phyloP scores from a whole-genome alignment of 345 rosid genomes.

The Boechera retrofracta region DNA sequence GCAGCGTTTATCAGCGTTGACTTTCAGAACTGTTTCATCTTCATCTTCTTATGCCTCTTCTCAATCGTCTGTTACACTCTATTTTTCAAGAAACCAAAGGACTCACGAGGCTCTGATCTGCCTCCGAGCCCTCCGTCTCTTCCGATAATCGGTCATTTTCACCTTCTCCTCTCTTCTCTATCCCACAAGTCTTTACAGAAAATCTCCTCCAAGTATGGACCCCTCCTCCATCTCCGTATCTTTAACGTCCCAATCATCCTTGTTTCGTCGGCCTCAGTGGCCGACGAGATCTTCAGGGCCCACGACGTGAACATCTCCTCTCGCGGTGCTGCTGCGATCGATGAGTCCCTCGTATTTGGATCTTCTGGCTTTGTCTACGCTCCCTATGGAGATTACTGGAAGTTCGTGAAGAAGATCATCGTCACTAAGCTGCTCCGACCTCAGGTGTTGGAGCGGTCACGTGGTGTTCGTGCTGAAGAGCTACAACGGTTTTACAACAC shows the following conservation, averaged over 20 bases:
- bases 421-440: slow-evolving; percentile 12
- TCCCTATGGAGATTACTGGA: slow-evolving; percentile 29
- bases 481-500: not conserved
- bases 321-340: not conserved
- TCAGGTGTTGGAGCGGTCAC: not conserved
- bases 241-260: slow-evolving; percentile 2
- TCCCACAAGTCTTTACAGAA: slow-evolving; percentile 20
- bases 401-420: slow-evolving; percentile 21
- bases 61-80: not conserved
- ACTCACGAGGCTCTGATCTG: not conserved
- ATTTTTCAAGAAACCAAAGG: not conserved
- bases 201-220: slow-evolving; percentile 19
- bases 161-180: slow-evolving; percentile 19
- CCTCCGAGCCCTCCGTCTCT: slow-evolving; percentile 29
- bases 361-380: not conserved
- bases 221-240: slow-evolving; percentile 11
- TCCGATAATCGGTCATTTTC: slow-evolving; percentile 20
- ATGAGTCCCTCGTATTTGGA: slow-evolving; percentile 19
- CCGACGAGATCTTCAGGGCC: not conserved
- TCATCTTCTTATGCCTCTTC: not conserved
- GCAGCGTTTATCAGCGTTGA: not conserved
- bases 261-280: slow-evolving; percentile 1
- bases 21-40: not conserved
- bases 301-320: slow-evolving; percentile 20
- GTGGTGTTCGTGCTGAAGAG: slow-evolving; percentile 12